phyloP scores from a whole-genome alignment of 768 basidiomycete genomes.

The Cystobasidium ongulense region DNA sequence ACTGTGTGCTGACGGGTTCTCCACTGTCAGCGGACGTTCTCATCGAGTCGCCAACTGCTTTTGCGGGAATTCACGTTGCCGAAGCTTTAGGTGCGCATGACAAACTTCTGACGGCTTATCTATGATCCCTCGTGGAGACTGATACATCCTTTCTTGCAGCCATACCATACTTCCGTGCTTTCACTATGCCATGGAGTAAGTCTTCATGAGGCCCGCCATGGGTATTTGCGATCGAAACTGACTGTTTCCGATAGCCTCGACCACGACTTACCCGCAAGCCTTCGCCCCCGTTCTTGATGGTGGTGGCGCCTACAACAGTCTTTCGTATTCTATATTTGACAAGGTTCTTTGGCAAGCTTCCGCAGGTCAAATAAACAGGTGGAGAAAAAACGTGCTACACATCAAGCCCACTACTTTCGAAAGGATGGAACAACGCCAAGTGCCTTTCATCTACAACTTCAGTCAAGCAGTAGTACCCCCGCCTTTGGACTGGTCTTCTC shows the following conservation, averaged over 20 bases:
- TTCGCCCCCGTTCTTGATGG: slow-evolving; percentile 93
- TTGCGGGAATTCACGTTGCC: slow-evolving; percentile 94
- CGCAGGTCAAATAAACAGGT: slow-evolving; percentile 85
- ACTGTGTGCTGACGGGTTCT: neutral
- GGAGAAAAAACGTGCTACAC: slow-evolving; percentile 67
- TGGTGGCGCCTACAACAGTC: slow-evolving; percentile 95
- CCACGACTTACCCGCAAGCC: slow-evolving; percentile 95
- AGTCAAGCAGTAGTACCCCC: slow-evolving; percentile 46
- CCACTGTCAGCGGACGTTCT: slow-evolving; percentile 59
- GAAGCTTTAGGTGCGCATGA: slow-evolving; percentile 63
- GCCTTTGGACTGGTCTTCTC: neutral
- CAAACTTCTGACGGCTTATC: too few relatives aligned
- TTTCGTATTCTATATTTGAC: slow-evolving; percentile 97
- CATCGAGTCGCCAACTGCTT: slow-evolving; percentile 89
- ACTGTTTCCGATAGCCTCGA: slow-evolving; percentile 47
- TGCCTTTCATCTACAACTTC: slow-evolving; percentile 96
- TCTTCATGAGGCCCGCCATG: neutral
- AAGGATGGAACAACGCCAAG: slow-evolving; percentile 93
- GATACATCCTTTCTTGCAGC: slow-evolving; percentile 53
- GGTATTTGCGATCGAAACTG: neutral
- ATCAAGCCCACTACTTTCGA: slow-evolving; percentile 77
- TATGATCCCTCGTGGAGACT: neutral
- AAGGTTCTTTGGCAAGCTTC: slow-evolving; percentile 95
- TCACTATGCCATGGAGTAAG: slow-evolving; percentile 92
- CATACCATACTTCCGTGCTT: slow-evolving; percentile 63